These are phyloP conservation scores for Pseudogymnoascus destructans DNA, from an alignment of 2,329 filamentous ascomycete genomes.

Conservation along the genomic window DNA sequence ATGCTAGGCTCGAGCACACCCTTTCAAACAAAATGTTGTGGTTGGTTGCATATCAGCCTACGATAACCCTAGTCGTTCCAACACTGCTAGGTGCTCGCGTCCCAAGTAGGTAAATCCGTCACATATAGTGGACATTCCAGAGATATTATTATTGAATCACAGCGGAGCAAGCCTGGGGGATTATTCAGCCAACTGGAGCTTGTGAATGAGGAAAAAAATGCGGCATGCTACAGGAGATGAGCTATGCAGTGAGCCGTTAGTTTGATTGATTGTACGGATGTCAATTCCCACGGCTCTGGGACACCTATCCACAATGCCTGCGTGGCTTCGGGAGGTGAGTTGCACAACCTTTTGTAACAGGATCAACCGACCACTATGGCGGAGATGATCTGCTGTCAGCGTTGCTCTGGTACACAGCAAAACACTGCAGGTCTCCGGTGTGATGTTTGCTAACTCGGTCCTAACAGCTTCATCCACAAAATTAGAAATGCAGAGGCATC, in stretches of 20 bases:
- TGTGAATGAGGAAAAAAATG: conserved; percentile 2
- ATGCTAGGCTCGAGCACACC: background rate
- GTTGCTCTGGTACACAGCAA: background rate
- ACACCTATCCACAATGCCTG: conserved; percentile 5
- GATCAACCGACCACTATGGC: background rate
- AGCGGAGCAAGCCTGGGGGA: background rate
- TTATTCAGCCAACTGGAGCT: background rate
- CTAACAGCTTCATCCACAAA: background rate
- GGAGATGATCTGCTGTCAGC: background rate
- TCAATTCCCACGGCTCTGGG: background rate
- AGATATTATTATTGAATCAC: conserved; percentile 3
- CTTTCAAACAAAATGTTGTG: background rate
- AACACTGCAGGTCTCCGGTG: background rate
- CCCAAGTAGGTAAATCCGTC: background rate
- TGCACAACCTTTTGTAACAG: background rate
- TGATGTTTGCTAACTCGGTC: background rate
- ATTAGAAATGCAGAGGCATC: background rate
- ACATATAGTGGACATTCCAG: background rate
- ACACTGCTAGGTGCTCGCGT: background rate
- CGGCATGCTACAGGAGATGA: background rate
- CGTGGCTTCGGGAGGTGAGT: conserved; percentile 4
- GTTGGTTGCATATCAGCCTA: background rate
- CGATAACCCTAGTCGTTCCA: background rate
- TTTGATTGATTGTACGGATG: conserved; percentile 4
- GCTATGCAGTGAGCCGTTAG: background rate